phyloP scores from a whole-genome alignment of 768 basidiomycete genomes.

The Hypholoma fasciculare region DNA sequence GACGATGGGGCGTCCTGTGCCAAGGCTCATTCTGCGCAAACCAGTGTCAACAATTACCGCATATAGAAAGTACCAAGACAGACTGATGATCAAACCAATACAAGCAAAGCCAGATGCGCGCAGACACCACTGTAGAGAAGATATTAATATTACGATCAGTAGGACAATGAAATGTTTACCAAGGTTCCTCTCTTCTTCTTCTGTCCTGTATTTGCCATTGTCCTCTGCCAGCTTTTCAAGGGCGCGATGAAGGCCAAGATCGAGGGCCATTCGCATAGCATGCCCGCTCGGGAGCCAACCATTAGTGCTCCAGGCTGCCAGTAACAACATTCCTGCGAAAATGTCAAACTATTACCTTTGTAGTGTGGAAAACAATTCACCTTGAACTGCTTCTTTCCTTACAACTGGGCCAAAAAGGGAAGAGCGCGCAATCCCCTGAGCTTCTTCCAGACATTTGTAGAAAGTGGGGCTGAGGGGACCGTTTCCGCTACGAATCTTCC shows the following conservation, averaged over 20 bases:
- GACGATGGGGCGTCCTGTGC: conserved; percentile 88
- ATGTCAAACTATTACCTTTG: conserved; percentile 15
- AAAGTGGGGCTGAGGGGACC: conserved; percentile 84
- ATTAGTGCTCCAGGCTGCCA: conserved; percentile 93
- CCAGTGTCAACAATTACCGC: conserved; percentile 8
- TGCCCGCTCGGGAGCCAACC: conserved; percentile 96
- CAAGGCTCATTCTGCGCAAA: conserved; percentile 76
- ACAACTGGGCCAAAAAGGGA: conserved; percentile 93
- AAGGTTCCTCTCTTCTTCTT: conserved; percentile 87
- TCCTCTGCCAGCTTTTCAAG: conserved; percentile 88
- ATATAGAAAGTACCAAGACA: conserved; percentile 18
- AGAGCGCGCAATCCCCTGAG: conserved; percentile 92
- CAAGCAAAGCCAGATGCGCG: conserved; percentile 91
- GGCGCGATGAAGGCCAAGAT: conserved; percentile 90
- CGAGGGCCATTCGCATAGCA: conserved; percentile 94
- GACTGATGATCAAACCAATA: conserved; percentile 98
- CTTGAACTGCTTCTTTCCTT: conserved; percentile 93
- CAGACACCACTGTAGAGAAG: conserved; percentile 69
- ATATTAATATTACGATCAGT: conserved; percentile 9
- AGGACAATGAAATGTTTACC: conserved; percentile 40
- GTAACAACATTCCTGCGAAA: conserved; percentile 76
- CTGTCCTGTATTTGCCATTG: conserved; percentile 60
- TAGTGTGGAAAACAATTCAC: conserved; percentile 37
- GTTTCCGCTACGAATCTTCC: conserved; percentile 89
- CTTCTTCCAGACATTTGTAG: conserved; percentile 91